Conservation (phyloP, 352 stramenopile genomes). For the Phytophthora colocasiae region DNA sequence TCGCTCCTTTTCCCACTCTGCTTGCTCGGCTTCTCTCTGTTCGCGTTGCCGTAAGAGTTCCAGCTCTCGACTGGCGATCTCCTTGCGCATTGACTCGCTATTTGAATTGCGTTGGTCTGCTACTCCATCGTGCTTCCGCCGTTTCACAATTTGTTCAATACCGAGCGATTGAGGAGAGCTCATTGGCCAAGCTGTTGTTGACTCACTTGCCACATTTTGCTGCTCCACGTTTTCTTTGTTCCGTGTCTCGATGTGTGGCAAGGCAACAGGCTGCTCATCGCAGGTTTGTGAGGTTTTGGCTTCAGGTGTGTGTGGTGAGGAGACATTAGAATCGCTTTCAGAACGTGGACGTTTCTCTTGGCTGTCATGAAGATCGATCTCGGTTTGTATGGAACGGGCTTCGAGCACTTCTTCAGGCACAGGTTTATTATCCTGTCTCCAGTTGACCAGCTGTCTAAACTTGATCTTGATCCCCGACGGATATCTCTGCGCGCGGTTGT, state of each 20-base stretch:
- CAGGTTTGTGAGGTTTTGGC: neutral
- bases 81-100: constrained; percentile 20
- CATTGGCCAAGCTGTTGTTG: constrained; percentile 1
- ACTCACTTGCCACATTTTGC: constrained; percentile 18
- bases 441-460: constrained; percentile 47
- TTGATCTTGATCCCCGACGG: constrained; percentile 42
- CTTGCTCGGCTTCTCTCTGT: constrained; percentile 37
- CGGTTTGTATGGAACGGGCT: constrained; percentile 37
- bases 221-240: constrained; percentile 22
- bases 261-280: constrained; percentile 9
- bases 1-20: constrained; percentile 44
- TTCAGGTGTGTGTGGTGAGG: constrained; percentile 15
- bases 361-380: constrained; percentile 25
- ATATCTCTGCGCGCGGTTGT: constrained; percentile 34
- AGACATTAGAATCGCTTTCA: constrained; percentile 18
- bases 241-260: constrained; percentile 12
- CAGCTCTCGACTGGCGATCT: constrained; percentile 43
- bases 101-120: constrained; percentile 1
- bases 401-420: constrained; percentile 31
- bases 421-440: constrained; percentile 22
- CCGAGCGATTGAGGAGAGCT: constrained; percentile 8
- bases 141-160: constrained; percentile 23
- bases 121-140: constrained; percentile 9
- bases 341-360: constrained; percentile 20
- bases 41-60: constrained; percentile 38